These are phyloP conservation scores for Digitaria exilis DNA, from an alignment of 202 grass and related monocot genomes.

Conservation along the genomic window DNA sequence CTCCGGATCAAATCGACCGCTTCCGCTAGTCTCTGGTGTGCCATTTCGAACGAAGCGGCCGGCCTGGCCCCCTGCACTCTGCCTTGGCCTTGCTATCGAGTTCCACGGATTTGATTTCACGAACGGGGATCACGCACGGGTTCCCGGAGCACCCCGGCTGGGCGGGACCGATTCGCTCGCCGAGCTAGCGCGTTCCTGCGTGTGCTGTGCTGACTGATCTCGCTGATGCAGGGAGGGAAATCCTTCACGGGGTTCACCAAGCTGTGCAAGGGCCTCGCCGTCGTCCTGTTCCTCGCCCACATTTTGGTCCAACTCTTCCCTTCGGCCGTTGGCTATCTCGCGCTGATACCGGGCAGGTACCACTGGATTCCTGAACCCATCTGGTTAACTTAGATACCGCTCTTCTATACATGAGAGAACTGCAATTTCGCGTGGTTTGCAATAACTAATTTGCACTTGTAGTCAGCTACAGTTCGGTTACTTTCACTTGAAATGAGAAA, in stretches of 20 bases:
- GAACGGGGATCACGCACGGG: neutral
- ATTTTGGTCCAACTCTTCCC: slow-evolving; percentile 63
- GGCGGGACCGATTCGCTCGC: neutral
- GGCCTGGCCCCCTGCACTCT: neutral
- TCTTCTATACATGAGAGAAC: neutral
- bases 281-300: slow-evolving; percentile 63
- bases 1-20: neutral
- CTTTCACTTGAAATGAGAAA: neutral
- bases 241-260: slow-evolving; percentile 67
- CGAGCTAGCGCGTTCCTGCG: neutral
- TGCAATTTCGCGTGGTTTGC: too few relatives aligned
- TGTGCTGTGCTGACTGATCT: neutral
- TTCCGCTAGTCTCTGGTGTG: neutral
- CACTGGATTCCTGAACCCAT: neutral
- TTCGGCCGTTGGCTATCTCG: slow-evolving; percentile 57
- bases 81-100: neutral
- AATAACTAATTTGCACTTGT: neutral
- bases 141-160: neutral
- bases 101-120: neutral
- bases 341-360: slow-evolving; percentile 83
- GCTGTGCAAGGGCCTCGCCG: slow-evolving; percentile 83
- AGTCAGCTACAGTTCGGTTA: too few relatives aligned
- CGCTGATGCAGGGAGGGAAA: slow-evolving; percentile 48
- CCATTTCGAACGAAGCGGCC: neutral
- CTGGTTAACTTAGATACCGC: neutral